Percentiles rank a stretch among this genome's conserved stretches.
Conservation (phyloP, 169 alveolate genomes). For the Cyclospora cayetanensis region DNA sequence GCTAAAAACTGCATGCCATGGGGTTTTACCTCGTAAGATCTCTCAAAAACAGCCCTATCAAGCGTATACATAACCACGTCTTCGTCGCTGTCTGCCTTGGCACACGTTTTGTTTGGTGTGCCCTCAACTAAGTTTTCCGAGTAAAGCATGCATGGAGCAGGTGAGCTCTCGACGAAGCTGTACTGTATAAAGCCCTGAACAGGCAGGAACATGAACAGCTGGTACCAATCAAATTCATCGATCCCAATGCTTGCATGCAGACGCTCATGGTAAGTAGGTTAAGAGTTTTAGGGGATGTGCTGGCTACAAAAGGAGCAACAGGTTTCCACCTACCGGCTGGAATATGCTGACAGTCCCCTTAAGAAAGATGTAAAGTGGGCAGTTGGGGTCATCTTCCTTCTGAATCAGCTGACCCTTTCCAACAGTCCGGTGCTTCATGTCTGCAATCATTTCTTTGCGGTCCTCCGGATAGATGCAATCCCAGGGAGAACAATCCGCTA, state of each 20-base stretch:
- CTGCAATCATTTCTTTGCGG: slow-evolving; percentile 54
- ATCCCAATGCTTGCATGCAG: too few relatives aligned
- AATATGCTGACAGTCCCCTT: slow-evolving; percentile 54
- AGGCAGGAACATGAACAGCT: neutral
- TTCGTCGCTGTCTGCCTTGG: slow-evolving; percentile 36
- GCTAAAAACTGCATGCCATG: too few relatives aligned
- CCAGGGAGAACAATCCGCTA: slow-evolving; percentile 50
- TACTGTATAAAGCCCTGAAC: slow-evolving; percentile 54
- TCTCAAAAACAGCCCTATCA: slow-evolving; percentile 41
- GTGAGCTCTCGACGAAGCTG: slow-evolving; percentile 7
- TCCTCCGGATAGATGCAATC: slow-evolving; percentile 55
- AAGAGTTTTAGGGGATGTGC: too few relatives aligned
- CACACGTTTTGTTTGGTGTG: slow-evolving; percentile 35
- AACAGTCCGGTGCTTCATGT: slow-evolving; percentile 40
- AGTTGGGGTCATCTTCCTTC: slow-evolving; percentile 49
- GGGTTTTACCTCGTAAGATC: slow-evolving; percentile 46
- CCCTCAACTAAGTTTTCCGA: slow-evolving; percentile 38
- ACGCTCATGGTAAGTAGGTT: too few relatives aligned
- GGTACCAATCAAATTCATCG: neutral
- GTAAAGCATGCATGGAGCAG: slow-evolving; percentile 56
- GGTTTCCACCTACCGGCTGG: slow-evolving; percentile 34
- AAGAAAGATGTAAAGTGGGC: slow-evolving; percentile 61
- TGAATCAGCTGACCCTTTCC: slow-evolving; percentile 40
- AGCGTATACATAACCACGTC: slow-evolving; percentile 44
- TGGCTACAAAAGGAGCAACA: too few relatives aligned